Evolutionary conservation across 228 moss, liverwort and hornwort genomes (phyloP).

Genomic region (Sphagnum magellanicum): DNA sequence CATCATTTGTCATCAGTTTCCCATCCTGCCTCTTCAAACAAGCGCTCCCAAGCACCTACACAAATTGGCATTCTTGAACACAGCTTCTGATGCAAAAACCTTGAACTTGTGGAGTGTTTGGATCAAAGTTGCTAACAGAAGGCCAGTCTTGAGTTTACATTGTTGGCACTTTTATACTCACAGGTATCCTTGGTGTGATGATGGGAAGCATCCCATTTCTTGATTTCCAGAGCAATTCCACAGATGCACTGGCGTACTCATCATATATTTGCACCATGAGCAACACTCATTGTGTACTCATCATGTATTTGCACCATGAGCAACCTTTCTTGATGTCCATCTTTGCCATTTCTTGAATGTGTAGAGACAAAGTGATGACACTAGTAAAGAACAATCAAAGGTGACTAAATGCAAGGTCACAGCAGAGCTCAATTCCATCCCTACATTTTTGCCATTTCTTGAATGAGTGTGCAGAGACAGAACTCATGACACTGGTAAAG

Average conservation of each 20-base stretch:
- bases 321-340: constrained; percentile 58
- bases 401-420: too few relatives aligned
- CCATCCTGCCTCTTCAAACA: too few relatives aligned
- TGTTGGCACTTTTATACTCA: constrained; percentile 18
- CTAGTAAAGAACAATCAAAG: too few relatives aligned
- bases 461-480: not conserved
- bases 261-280: constrained; percentile 80
- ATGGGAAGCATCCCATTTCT: constrained; percentile 19
- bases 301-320: constrained; percentile 84
- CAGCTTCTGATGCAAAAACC: constrained; percentile 35
- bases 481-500: too few relatives aligned
- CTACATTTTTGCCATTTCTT: not conserved
- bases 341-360: constrained; percentile 8
- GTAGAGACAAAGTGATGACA: not conserved
- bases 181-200: constrained; percentile 14
- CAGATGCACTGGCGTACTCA: constrained; percentile 56
- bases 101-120: constrained; percentile 13
- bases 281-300: constrained; percentile 28
- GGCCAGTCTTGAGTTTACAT: constrained; percentile 23
- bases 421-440: too few relatives aligned
- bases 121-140: constrained; percentile 16
- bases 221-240: constrained; percentile 59
- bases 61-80: too few relatives aligned
- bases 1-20: too few relatives aligned
- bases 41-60: too few relatives aligned